Base-by-base conservation (phyloP, 2,329 filamentous ascomycete species). In the Aspergillus sp. region DNA sequence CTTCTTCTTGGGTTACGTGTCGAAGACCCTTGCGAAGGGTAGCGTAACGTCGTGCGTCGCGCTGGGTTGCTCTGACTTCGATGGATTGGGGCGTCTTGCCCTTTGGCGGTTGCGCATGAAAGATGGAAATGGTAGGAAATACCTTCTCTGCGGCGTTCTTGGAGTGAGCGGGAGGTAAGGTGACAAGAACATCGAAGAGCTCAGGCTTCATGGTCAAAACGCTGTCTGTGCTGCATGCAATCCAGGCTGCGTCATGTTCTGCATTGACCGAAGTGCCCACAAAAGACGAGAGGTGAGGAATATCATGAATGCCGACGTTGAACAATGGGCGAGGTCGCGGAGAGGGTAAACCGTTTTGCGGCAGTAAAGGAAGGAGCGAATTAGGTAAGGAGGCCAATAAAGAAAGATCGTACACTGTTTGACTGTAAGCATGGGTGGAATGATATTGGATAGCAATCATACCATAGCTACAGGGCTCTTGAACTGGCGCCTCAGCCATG, bases 181-280 rank as follows among this genome's bases (percentile, higher is more conserved):
- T 91, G 62, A 98, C 89, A 41, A 97, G 84, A 68, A 97, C 84
- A 73, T 99, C 95, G 82, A 92, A 98, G 2, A 99, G 85, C 2
- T 90, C 85, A 54, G 88, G 86, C 79, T 98, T 98, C 76, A 91
- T 90, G 50, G 87, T 88, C 13, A 99, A 84, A 60, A 99, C 95
- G 71, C 91, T 94, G 78, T 99, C 95, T 1, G 94, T 98, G 3
- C 94, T 97, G 76, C 93, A 97, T 12, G 94, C 95, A 61, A 97
- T 89, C 92, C 93, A 99, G 41, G 92, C 91, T 13, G 13, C 84
- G 78, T 82, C 68, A 49, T 62, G 54, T 59, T 75, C 70, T 50
- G 70, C 58, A 65, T 71, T 61, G 64, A 75, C 48, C 39, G 71
- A 64, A 70, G 74, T 71, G 79, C 80, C 51, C 76, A 82, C 81